A percentile compares a stretch with the other conserved stretches of the same genome.
Conservation (phyloP, 1,139 yeast species). For the Hyphopichia pseudoburtonii region DNA sequence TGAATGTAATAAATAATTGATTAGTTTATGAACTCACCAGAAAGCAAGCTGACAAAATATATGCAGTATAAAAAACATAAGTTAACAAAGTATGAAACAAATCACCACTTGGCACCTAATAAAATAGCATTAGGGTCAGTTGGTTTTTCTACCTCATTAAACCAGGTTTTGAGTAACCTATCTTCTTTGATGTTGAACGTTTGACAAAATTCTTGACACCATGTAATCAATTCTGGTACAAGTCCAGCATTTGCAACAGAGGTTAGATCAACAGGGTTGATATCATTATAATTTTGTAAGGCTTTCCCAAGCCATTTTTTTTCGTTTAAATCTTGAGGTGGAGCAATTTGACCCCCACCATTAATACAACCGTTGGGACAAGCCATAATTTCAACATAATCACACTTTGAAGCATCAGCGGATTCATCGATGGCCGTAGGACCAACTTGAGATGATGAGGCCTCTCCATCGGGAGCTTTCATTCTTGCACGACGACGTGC, state of each 20-base stretch:
- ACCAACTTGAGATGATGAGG: constrained; percentile 22
- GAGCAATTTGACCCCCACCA: constrained; percentile 89
- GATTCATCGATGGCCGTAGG: no score
- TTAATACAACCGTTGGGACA: constrained; percentile 97
- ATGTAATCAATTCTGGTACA: constrained; percentile 20
- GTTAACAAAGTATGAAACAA: neutral
- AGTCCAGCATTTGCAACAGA: constrained; percentile 15
- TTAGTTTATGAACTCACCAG: no score
- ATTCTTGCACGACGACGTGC: constrained; percentile 43
- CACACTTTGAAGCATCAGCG: constrained; percentile 68
- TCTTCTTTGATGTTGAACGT: constrained; percentile 28
- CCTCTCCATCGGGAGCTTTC: constrained; percentile 22
- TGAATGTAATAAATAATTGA: no score
- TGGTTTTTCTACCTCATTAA: constrained; percentile 51
- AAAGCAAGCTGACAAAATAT: no score
- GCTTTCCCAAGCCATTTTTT: constrained; percentile 45
- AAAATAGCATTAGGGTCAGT: constrained; percentile 47
- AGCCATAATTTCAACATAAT: constrained; percentile 94
- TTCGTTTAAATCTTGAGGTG: constrained; percentile 37
- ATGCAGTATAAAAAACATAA: no score
- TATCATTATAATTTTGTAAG: constrained; percentile 27
- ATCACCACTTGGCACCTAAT: constrained; percentile 46
- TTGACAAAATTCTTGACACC: constrained; percentile 36
- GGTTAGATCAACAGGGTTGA: constrained; percentile 21
- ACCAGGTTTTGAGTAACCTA: constrained; percentile 47